Base-by-base conservation (phyloP, 768 basidiomycete genomes). In the Dioszegia crocea region DNA sequence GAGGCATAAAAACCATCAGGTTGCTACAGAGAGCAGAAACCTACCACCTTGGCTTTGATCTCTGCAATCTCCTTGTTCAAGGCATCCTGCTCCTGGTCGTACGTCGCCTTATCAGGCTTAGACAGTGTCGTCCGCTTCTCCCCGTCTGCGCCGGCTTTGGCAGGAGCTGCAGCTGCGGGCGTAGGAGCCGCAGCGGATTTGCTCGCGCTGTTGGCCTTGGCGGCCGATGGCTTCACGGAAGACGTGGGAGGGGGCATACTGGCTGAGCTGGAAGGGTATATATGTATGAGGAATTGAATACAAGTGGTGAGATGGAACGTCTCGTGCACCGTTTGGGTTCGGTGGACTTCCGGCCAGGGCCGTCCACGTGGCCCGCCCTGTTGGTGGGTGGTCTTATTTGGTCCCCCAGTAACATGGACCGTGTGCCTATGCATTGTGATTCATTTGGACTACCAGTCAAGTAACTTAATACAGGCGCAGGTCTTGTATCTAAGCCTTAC, bases 51-150 rank as follows among this genome's bases (percentile, higher is more conserved):
- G 21, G 77, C 78, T 77, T 96, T 90, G 48, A 91, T 77, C 46
- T 79, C 81, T 60, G 93, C 92, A 68, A 97, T 93, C 71, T 92
- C 88, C 24, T 81, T 78, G 78, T 88, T 91, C 64, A 93, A 80
- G 70, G 78, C 84, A 53, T 88, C 85, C 78, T 93, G 90, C 79
- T 97, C 91, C 9, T 81, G 82, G 53, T 96, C 89, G 75, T 88
- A 88, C n/a, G 78, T 80, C 47, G 82, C 82, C 78, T 91, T 91
- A 83, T 96, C 92, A 30, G 93, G 93, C 74, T 81, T 88, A 43
- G 83, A 62, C 60, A 49, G 56, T 41, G 29, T 51, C 50, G 36
- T 47, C 50, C 50, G 56, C 64, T 52, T 60, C 66, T 55, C 50
- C 50, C 39, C 70, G 9, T 54, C 56, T 33, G 70, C 56, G 16